Evolutionary conservation across 768 basidiomycete genomes (phyloP).

Genomic region (Psilocybe subaeruginosa): DNA sequence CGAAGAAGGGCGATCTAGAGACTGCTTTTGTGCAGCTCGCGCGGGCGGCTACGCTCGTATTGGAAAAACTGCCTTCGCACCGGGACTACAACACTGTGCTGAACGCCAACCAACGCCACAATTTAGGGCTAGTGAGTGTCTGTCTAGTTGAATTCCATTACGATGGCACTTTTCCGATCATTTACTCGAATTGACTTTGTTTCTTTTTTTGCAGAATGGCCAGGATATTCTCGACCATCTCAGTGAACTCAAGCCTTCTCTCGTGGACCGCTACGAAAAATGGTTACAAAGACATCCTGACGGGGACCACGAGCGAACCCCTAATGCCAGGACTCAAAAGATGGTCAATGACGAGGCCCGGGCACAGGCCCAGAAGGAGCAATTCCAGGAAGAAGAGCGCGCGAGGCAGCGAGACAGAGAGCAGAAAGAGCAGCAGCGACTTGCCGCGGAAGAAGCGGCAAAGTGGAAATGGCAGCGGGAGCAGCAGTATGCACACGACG

Average conservation of each 20-base stretch:
- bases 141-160: no score
- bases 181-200: background rate
- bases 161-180: background rate
- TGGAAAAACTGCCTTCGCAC: conserved; percentile 79
- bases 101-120: conserved; percentile 59
- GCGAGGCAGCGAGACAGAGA: conserved; percentile 25
- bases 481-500: conserved; percentile 31
- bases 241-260: conserved; percentile 61
- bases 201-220: conserved; percentile 54
- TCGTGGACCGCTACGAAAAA: conserved; percentile 66
- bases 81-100: conserved; percentile 62
- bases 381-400: conserved; percentile 25
- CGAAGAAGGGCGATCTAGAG: conserved; percentile 60
- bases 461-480: conserved; percentile 39
- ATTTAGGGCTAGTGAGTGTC: conserved; percentile 65
- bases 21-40: conserved; percentile 74
- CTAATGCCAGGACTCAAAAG: conserved; percentile 28
- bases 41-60: conserved; percentile 74
- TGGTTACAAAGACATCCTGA: conserved; percentile 54
- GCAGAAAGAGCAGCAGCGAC: conserved; percentile 25
- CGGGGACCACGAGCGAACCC: conserved; percentile 29
- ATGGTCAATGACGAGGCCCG: conserved; percentile 21
- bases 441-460: conserved; percentile 39
- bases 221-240: conserved; percentile 74
- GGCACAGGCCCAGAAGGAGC: conserved; percentile 19